Base-by-base conservation (phyloP, 495 filamentous ascomycete genomes). In the Penicillium ucsense region DNA sequence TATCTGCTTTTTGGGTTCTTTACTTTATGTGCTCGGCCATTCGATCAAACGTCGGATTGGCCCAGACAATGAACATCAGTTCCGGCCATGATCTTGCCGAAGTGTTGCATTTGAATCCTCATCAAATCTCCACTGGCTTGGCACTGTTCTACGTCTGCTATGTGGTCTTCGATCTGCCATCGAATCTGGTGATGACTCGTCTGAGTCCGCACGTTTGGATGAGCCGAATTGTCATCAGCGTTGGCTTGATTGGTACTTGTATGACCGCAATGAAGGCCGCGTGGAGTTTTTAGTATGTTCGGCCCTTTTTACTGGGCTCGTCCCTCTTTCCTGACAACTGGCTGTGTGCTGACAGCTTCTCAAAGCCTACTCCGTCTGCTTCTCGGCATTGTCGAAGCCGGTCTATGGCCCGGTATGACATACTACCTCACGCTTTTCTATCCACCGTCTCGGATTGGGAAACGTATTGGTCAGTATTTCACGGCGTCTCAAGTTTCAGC, bases 341-440 rank as follows among this genome's bases (percentile, higher is more conserved):
- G 29, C n/a, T 43, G 8, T 8, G 30, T 43, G 9, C 41, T 43
- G 34, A 43, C 8, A 12, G 9, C 6, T 12, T 12, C 20, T 20
- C 20, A 5, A 8, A 86, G 82, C 53, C 74, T 94, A 31, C 74
- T 95, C 4, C 83, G 89, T n/a, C 79, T 94, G 39, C 73, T 95
- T 6, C 75, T 94, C 9, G 89, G 89, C 37, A 75, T 94, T 45
- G 88, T 94, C 12, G 89, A 88, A 57, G 89, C 89, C 7, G 89
- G 89, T 11, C 88, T 95, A 81, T 94, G 89, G 88, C 89, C 89
- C 2, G 89, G 89, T 35, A 94, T 95, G 89, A 79, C 89, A 12
- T 94, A 92, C 65, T 94, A 94, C 55, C 74, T 95, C 20, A 92
- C 89, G 1, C 74, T 95, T 10, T 95, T 94, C 73, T 95, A 95